Base-by-base conservation (phyloP, 2,329 filamentous ascomycete genomes). In the Huntiella bhutanensis region DNA sequence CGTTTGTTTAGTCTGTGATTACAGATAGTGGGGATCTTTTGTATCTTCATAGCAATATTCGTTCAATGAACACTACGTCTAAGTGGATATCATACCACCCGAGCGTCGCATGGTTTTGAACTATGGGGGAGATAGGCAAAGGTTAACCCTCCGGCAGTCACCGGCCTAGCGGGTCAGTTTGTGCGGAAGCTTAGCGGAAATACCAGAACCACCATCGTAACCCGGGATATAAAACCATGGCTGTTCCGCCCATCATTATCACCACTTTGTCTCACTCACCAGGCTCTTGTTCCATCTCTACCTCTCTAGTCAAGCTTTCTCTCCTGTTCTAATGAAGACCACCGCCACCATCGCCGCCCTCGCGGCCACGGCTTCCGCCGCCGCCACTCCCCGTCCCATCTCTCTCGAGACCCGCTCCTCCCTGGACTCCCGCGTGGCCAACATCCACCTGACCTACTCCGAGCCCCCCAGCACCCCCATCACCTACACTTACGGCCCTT, bases 401-500 rank as follows among this genome's bases (percentile, higher is more conserved):
- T 41, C 45, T n/a, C 41, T 50, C n/a, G 48, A 50, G 33, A 50
- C 48, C 22, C 48, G 48, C 7, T 47, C 48, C 7, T 11, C 16
- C 33, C 45, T 50, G 5, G 41, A 47, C 41, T 47, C 48, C 11
- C 48, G 48, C 15, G 36, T 50, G 15, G 48, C 48, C 37, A 55
- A 54, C 28, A 43, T 56, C n/a, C 54, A 56, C 43, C 45, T 55
- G 33, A 50, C 47, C 36, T 49, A 51, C 22, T 41, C 48, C 4
- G 45, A 51, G 17, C 41, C 39, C 33, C 44, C 52, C 35, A 41
- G 49, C 4, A 54, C 52, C 11, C 43, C 47, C 11, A 45, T 54
- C 22, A 48, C 39, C 7, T 50, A 54, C 39, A 52, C 52, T 8
- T 54, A 56, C 39, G 52, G 54, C 13, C 42, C 52, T 6, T 55